Base-by-base conservation (phyloP, 345 rosid genomes). In the Turnera subulata region DNA sequence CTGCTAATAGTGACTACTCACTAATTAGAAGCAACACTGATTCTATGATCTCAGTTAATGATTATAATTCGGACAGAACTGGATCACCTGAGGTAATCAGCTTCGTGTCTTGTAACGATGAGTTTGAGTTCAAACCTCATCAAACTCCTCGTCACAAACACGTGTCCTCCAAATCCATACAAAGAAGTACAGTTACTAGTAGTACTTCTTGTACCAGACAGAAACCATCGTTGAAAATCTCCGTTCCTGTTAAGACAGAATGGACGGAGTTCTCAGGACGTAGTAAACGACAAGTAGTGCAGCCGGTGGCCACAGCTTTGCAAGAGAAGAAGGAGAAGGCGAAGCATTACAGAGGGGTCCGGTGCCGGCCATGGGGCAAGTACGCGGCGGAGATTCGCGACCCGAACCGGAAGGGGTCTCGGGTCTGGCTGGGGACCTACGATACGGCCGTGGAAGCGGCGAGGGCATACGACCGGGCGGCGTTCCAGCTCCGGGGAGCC, bases 321-420 rank as follows among this genome's bases (percentile, higher is more conserved):
- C 35, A 29, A 8, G 45, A 37, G 25, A 19, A 1, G 76, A 0
- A 17, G 65, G 74, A 35, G 75, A 71, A 21, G 56, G 43, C 1
- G 59, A 70, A 59, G 78, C 96, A 78, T 46, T 88, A 88, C 77
- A 82, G 98, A 73, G 98, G 98, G n/a, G 96, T 91, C 54, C 72
- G 96, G 58, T 78, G 58, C 67, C 74, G 96, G 72, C 92, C 98
- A 33, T 91, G 98, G 98, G 98, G 98, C 2, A 91, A 88, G 73
- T 91, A 78, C 73, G 98, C 96, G 2, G 96, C 98, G 43, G 98
- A 91, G 86, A 91, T 91, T 63, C 78, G 98, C 8, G 98, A 91
- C 56, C 98, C 98, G 2, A 81, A 60, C 71, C 71, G 80, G 59
- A 88, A 73, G 32, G 89, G 98, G 18, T 54, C 90, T 2, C 76